A percentile compares a stretch with the other conserved stretches of the same genome.
These are phyloP conservation scores for Ogataea populi-albae DNA, from an alignment of 805 yeast genomes.

Conservation along the genomic window DNA sequence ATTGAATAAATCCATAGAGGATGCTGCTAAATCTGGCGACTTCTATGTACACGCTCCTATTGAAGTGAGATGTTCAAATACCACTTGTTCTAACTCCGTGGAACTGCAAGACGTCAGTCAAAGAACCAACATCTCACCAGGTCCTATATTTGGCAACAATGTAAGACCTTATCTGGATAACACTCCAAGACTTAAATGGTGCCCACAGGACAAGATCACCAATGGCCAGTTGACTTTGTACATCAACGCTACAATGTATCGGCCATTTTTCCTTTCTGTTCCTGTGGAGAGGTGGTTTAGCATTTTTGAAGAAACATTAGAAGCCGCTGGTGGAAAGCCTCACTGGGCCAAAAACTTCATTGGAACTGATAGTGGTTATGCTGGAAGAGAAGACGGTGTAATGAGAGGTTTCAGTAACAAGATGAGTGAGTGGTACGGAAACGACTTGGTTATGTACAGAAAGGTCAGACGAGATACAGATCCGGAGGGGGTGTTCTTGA, in stretches of 20 bases:
- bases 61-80: conserved; percentile 91
- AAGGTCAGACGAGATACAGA: conserved; percentile 64
- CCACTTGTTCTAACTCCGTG: conserved; percentile 45
- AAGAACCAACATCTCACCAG: conserved; percentile 55
- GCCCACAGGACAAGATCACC: conserved; percentile 50
- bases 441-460: conserved; percentile 60
- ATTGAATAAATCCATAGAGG: conserved; percentile 58
- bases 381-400: conserved; percentile 56
- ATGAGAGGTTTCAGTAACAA: conserved; percentile 77
- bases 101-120: conserved; percentile 45
- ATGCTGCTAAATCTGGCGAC: conserved; percentile 57
- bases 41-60: conserved; percentile 93
- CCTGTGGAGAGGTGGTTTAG: conserved; percentile 79
- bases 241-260: conserved; percentile 90
- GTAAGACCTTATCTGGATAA: conserved; percentile 78
- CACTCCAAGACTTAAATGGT: conserved; percentile 66
- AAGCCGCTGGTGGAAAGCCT: conserved; percentile 84
- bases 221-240: conserved; percentile 81
- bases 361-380: conserved; percentile 46
- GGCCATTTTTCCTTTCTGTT: conserved; percentile 82
- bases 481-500: conserved; percentile 77
- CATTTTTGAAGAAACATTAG: conserved; percentile 75
- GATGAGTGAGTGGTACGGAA: conserved; percentile 78
- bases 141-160: conserved; percentile 83
- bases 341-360: conserved; percentile 98